Base-by-base conservation (phyloP, 1,284 basidiomycete genomes). In the Pseudozyma pruni region DNA sequence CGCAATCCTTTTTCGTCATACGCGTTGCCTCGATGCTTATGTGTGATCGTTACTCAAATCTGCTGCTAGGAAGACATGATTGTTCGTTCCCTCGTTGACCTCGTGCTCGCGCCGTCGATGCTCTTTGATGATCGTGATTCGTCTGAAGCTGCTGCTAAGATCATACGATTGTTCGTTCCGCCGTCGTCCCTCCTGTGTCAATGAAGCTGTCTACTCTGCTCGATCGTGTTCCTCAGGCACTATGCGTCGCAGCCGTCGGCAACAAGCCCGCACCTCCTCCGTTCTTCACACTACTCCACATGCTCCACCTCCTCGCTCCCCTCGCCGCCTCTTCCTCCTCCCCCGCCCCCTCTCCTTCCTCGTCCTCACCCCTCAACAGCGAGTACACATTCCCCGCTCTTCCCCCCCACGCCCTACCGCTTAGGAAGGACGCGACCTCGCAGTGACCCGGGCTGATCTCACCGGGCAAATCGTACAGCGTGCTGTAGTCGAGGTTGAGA, bases 401-500 rank as follows among this genome's bases (percentile, higher is more conserved):
- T 40, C 37, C 42, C 7, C 34, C 41, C 9, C 35, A 31, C 25
- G 31, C 37, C 9, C 46, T 41, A 5, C 49, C 48, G 2, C 45
- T 63, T 1, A 69, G 20, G 17, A 58, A 69, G 4, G 66, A 43
- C 0, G 48, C 19, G 3, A 62, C 54, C 9, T 63, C 42, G 39
- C 67, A 70, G 22, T 70, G 67, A 1, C 67, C 67, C 2, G 56
- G 32, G 8, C 37, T 41, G 31, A 70, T 45, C 14, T 56, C 62
- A 2, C 52, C 44, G 3, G 80, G 79, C 0, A 98, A 87, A 80
- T 96, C 94, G 83, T 94, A 97, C 79, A 98, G 81, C 66, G 87
- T 85, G 41, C 90, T 89, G 83, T 98, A 99, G 82, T 95, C 90
- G 23, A 98, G 89, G 1, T 91, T 92, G 6, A 96, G 84, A 83